Evolutionary conservation across 768 basidiomycete genomes (phyloP), one percentile per base, ranked within the genome.

Genomic region (Lyophyllum atratum): DNA sequence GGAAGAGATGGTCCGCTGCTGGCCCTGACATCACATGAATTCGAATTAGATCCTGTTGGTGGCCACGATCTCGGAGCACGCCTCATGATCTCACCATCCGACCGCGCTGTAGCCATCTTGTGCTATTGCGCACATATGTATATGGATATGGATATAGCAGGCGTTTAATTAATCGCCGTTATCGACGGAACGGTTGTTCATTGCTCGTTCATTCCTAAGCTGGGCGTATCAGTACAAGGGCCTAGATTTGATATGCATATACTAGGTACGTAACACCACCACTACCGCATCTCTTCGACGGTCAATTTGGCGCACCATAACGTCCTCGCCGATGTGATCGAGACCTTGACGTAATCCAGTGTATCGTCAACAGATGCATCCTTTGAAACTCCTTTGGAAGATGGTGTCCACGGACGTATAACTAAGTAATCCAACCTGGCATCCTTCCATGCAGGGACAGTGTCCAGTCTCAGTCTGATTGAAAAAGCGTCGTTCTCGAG

Each of bases 271-370:
- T 21, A 22, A 14, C 14, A 19, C 4, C 37, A n/a, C n/a, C n/a
- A n/a, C n/a, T n/a, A n/a, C 11, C 48, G 11, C 31, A 21, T 34
- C 48, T 22, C n/a, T 19, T 11, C 19, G 15, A 37, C 15, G 17
- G 21, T 5, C 11, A 47, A 2, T 19, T 37, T 26, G 9, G n/a
- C 8, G 45, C 45, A 33, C 50, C 7, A 25, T 52, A 24, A 19
- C 25, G 17, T 52, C 25, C 39, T 34, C 25, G 37, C 26, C 49
- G 49, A 37, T 52, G 37, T 52, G 37, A 52, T 52, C 50, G 50
- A 52, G 17, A n/a, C 11, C 14, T 39, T 28, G 1, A 40, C 50
- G 24, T 52, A 11, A n/a, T 28, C 22, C 40, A 14, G 6, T 42
- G 40, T 3, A 7, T 22, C 40, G 4, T 21, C n/a, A 42, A 21